These are phyloP conservation scores for Schizophyllum commune DNA, from an alignment of 1,284 basidiomycete species.

Conservation along the genomic window DNA sequence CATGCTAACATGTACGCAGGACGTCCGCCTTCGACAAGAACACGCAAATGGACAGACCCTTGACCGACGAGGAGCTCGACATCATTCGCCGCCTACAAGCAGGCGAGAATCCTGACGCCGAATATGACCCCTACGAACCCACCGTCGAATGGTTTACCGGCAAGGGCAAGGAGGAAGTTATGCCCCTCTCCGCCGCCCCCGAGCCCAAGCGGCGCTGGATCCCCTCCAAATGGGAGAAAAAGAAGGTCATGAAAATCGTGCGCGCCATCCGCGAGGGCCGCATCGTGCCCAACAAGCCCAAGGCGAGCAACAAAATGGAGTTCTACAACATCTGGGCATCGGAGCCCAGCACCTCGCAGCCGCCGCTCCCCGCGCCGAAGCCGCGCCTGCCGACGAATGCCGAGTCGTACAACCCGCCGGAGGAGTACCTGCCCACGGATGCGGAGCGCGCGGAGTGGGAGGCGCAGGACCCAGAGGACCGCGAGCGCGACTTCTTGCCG, in stretches of 20 bases:
- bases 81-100: slow-evolving; percentile 88
- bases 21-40: slow-evolving; percentile 92
- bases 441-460: slow-evolving; percentile 85
- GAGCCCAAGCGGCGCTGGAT: slow-evolving; percentile 97
- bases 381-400: slow-evolving; percentile 82
- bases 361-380: slow-evolving; percentile 92
- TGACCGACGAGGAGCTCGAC: slow-evolving; percentile 90
- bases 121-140: slow-evolving; percentile 89
- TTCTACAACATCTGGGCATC: slow-evolving; percentile 88
- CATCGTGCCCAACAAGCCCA: slow-evolving; percentile 87
- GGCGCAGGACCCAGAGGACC: slow-evolving; percentile 81
- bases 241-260: slow-evolving; percentile 99
- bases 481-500: slow-evolving; percentile 87
- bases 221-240: slow-evolving; percentile 99
- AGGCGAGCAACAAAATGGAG: slow-evolving; percentile 62
- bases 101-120: slow-evolving; percentile 87
- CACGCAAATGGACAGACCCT: slow-evolving; percentile 77
- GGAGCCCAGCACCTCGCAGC: slow-evolving; percentile 56
- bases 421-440: slow-evolving; percentile 92
- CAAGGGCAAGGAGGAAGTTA: slow-evolving; percentile 88
- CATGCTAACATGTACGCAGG: slow-evolving; percentile 36
- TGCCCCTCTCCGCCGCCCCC: slow-evolving; percentile 86
- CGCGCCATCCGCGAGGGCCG: slow-evolving; percentile 95
- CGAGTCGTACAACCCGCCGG: slow-evolving; percentile 98
- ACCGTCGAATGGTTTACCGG: slow-evolving; percentile 97